Evolutionary conservation across 2,329 filamentous ascomycete species (phyloP), one percentile per base, ranked within the genome.

Genomic region (Hysterium pulicare): DNA sequence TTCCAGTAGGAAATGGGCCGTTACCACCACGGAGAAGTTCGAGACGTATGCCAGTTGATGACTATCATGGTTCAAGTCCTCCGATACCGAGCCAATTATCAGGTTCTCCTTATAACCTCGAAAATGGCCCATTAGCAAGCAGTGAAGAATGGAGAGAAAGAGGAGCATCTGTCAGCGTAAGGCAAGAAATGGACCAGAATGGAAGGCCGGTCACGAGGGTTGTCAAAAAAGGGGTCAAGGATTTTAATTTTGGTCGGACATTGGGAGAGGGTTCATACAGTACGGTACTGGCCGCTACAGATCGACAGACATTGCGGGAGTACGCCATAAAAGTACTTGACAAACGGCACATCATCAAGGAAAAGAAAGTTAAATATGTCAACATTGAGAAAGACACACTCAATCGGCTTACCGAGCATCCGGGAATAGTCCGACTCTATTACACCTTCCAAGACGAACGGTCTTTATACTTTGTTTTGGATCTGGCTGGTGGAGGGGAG

Each of bases 301-400:
- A 98, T 67, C 83, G 91, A 47, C 89, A 95, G 67, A 95, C 89
- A 1, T 73, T 94, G 44, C 95, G 95, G 59, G 91, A 98, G 66
- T 97, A 97, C 62, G 93, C 93, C 20, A 90, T 98, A 71, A 98
- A 98, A 67, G 91, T 98, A 13, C 79, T 98, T 35, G 93, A 98
- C 70, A 98, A 98, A 71, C 82, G 90, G 58, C 93, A 98, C 67
- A 98, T 98, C 61, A 98, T 98, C 75, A 98, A 97, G 70, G 93
- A 98, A 71, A 97, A 95, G 70, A 98, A 98, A 77, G 95, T 98
- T 61, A 98, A 98, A 76, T 98, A 98, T 62, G 93, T 98, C 69
- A 98, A 97, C 69, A 98, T 98, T 58, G 93, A 98, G 69, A 96
- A 96, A 72, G 91, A 98, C 69, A 97, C 93, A 0, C 75, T 98